Base-by-base conservation (phyloP, 371 early-diverging fungal species). In the Parasitella parasitica region DNA sequence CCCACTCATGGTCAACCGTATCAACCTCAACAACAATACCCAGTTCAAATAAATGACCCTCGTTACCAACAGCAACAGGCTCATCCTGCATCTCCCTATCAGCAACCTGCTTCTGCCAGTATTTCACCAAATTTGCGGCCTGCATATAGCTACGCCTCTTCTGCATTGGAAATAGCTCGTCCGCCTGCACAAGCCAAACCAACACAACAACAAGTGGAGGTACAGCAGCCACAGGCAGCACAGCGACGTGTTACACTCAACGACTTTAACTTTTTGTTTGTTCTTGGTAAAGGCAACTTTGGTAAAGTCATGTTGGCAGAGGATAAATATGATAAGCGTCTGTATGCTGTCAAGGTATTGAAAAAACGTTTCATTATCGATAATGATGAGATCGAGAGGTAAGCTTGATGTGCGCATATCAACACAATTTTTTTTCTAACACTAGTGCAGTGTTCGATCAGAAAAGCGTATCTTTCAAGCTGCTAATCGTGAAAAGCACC, bases 291-390 rank as follows among this genome's bases (percentile, higher is more conserved):
- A 75, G 99, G 99, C 39, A 95, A 94, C 73, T 99, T 98, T 86
- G 99, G 99, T 61, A 99, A 99, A 83, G 97, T 98, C 39, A 94
- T 98, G 94, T 85, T 99, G 59, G 94, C 97, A 1, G 95, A 95
- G 75, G 94, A 98, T 63, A 92, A 92, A 69, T 64, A 76, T 49
- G 88, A 86, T n/a, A 84, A 88, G 54, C 80, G 89, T 20, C 74
- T 94, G 16, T 96, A 94, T 69, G 99, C 99, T 15, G 93, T 99
- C 74, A 99, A 99, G 77, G 94, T 98, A 0, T 71, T 99, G 36
- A 98, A 97, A 79, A 99, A 99, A 79, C 91, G 96, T 63, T 93
- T 91, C 55, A 92, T 98, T 43, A 87, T 95, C 62, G 91, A 95
- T 62, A 89, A 91, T 69, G 96, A 97, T 78, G 97, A 98, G 77